Conservation (phyloP, 495 filamentous ascomycete species). For the Haplographium delicatum region DNA sequence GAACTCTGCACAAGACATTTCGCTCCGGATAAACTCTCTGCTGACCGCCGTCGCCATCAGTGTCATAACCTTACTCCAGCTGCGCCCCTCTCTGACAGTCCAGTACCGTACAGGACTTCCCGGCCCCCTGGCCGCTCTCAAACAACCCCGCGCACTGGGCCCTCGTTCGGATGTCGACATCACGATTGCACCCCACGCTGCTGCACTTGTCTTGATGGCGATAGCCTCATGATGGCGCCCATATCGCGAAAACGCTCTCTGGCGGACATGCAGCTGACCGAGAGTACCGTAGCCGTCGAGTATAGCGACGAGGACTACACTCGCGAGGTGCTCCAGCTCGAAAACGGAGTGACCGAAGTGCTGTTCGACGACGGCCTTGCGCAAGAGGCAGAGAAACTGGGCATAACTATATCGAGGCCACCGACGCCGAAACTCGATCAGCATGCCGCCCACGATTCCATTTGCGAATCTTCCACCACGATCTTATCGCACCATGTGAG, state of each 20-base stretch:
- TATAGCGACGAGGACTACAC: constrained; percentile 30
- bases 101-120: too few species aligned
- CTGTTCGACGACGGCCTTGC: constrained; percentile 34
- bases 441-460: constrained; percentile 20
- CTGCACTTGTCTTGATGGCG: constrained; percentile 1
- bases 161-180: constrained; percentile 15
- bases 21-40: too few species aligned
- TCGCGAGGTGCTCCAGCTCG: constrained; percentile 37
- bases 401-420: constrained; percentile 35
- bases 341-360: constrained; percentile 33
- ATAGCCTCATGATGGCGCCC: constrained; percentile 17
- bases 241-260: constrained; percentile 16
- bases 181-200: constrained; percentile 1
- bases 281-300: constrained; percentile 7
- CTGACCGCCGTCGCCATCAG: too few species aligned
- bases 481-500: constrained; percentile 30
- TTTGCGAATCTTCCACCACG: constrained; percentile 33
- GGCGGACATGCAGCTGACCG: constrained; percentile 11
- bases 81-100: too few species aligned
- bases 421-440: constrained; percentile 20
- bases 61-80: too few species aligned
- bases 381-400: constrained; percentile 35
- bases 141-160: background rate
- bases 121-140: background rate
- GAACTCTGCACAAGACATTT: too few species aligned